Conservation (phyloP, 2,329 filamentous ascomycete genomes). For the Ascochyta clinopodiicola region DNA sequence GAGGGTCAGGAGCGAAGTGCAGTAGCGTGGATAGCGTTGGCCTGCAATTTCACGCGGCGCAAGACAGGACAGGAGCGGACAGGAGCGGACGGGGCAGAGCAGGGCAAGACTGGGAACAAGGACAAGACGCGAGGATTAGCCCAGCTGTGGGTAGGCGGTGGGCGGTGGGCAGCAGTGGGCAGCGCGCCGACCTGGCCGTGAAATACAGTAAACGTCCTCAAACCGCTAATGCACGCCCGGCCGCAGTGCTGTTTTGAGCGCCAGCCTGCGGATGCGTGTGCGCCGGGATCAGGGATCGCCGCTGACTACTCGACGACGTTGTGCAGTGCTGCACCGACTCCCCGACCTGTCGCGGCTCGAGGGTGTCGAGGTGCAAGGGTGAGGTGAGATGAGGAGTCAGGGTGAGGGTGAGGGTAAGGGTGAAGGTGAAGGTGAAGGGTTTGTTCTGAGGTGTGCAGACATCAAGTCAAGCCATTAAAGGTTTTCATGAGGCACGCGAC, state of each 20-base stretch:
- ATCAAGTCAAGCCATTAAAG: no score
- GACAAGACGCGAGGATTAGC: no score
- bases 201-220: constrained; percentile 44
- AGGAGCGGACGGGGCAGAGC: no score
- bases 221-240: constrained; percentile 47
- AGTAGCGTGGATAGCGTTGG: constrained; percentile 49
- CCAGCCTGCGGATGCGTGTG: constrained; percentile 35
- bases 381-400: no score
- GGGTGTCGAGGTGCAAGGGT: background rate
- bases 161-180: constrained; percentile 1
- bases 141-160: no score
- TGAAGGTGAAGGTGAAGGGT: no score
- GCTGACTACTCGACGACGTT: constrained; percentile 17
- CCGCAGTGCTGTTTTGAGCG: constrained; percentile 34
- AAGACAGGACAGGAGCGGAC: background rate
- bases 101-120: no score
- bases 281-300: constrained; percentile 39
- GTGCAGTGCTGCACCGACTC: constrained; percentile 3
- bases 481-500: no score
- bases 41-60: constrained; percentile 47
- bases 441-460: no score
- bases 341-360: constrained; percentile 9
- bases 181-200: constrained; percentile 40
- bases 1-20: constrained; percentile 40
- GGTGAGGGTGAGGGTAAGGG: no score